phyloP scores from a whole-genome alignment of 441 rosid genomes.

The Rhodomyrtus psidioides region DNA sequence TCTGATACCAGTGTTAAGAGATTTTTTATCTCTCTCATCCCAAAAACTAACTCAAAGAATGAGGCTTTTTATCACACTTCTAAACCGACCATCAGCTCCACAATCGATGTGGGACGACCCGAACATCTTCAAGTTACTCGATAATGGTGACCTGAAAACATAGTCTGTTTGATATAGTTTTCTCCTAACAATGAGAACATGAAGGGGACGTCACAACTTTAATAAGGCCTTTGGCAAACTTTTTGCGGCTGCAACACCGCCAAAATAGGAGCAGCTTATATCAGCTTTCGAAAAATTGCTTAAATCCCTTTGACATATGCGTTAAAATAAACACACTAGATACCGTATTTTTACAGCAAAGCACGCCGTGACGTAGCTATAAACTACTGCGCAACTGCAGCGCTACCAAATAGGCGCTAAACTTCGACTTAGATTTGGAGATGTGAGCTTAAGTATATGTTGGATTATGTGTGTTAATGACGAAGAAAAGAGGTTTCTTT shows the following conservation, averaged over 20 bases:
- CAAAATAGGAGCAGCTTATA: background rate
- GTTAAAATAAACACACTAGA: background rate
- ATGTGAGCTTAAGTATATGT: background rate
- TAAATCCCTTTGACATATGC: background rate
- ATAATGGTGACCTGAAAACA: background rate
- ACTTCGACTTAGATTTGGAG: background rate
- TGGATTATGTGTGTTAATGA: background rate
- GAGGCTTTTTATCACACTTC: too few relatives aligned
- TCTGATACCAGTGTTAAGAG: too few relatives aligned
- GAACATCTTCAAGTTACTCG: background rate
- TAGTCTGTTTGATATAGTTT: background rate
- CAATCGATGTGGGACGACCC: too few relatives aligned
- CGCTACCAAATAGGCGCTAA: background rate
- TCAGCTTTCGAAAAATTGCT: background rate
- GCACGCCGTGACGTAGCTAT: background rate
- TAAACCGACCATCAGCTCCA: too few relatives aligned
- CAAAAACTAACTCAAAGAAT: too few relatives aligned
- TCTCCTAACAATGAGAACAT: too few relatives aligned
- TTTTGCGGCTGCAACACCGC: background rate
- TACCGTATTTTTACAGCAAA: background rate
- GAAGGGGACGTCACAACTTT: background rate
- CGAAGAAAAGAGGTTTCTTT: background rate
- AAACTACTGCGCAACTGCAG: background rate
- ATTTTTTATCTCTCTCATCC: too few relatives aligned
- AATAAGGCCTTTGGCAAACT: background rate